Evolutionary conservation across 1,139 yeast genomes (phyloP).

Genomic region (Saccharomyces hybrid): DNA sequence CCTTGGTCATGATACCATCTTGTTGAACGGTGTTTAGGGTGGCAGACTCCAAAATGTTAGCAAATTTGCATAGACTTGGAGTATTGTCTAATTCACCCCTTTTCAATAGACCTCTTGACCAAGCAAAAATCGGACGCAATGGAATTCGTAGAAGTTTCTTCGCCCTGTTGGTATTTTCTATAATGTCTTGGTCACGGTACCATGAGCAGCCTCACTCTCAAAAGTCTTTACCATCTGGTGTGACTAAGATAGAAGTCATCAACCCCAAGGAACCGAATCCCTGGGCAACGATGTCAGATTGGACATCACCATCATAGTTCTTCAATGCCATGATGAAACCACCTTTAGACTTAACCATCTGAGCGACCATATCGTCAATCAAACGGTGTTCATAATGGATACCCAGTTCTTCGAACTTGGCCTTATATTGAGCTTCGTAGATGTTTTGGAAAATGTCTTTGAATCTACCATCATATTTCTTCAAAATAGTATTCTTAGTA

Average conservation of each 20-base stretch:
- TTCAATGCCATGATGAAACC: conserved; percentile 78
- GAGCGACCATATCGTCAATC: conserved; percentile 85
- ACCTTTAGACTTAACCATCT: conserved; percentile 78
- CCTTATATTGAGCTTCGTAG: conserved; percentile 51
- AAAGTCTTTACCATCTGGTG: conserved; percentile 84
- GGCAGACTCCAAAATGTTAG: conserved; percentile 57
- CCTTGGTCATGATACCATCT: conserved; percentile 77
- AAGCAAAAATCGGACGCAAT: conserved; percentile 80
- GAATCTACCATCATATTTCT: conserved; percentile 75
- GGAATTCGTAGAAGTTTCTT: conserved; percentile 77
- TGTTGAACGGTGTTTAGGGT: conserved; percentile 64
- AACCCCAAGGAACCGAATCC: conserved; percentile 79
- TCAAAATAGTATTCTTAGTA: conserved; percentile 73
- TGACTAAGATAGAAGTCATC: conserved; percentile 75
- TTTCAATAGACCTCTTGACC: conserved; percentile 79
- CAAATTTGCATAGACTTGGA: conserved; percentile 63
- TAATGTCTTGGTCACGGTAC: conserved; percentile 84
- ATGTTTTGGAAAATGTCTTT: conserved; percentile 69
- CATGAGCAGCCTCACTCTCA: conserved; percentile 82
- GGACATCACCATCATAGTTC: conserved; percentile 83
- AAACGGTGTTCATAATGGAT: conserved; percentile 76
- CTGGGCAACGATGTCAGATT: conserved; percentile 78
- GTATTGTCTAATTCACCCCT: conserved; percentile 72
- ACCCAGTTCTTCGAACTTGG: conserved; percentile 54
- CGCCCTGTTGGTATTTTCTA: conserved; percentile 78